A percentile compares a stretch with the other conserved stretches of the same genome.
Evolutionary conservation across 257 asterid genomes (phyloP).

Genomic region (Striga asiatica): DNA sequence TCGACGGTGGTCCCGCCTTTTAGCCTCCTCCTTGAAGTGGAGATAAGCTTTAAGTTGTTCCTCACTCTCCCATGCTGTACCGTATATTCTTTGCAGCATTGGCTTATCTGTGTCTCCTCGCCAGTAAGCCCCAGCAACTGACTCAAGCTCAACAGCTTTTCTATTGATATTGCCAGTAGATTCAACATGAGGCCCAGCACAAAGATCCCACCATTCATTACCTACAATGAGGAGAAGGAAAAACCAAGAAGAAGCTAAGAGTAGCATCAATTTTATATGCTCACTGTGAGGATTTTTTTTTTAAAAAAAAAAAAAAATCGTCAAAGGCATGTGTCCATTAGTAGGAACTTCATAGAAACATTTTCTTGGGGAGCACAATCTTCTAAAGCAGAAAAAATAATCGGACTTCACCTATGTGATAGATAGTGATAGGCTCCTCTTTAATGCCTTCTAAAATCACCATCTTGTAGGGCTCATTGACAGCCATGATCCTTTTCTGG

Average conservation of each 20-base stretch:
- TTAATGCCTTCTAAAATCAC: conserved; percentile 78
- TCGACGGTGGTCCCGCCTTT: conserved; percentile 90
- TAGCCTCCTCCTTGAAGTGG: conserved; percentile 94
- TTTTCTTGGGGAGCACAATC: not conserved
- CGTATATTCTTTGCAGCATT: conserved; percentile 94
- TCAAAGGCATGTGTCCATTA: not conserved
- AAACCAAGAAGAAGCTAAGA: not conserved
- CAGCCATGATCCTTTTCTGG: conserved; percentile 53
- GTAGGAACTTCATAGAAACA: not conserved
- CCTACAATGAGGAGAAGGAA: conserved; percentile 31
- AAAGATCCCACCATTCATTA: conserved; percentile 98
- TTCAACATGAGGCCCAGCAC: conserved; percentile 99
- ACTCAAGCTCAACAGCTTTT: conserved; percentile 86
- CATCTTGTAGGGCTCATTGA: conserved; percentile 84
- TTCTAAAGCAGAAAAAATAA: too few relatives aligned
- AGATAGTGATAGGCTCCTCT: conserved; percentile 84
- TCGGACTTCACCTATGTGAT: conserved; percentile 62
- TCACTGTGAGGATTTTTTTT: too few relatives aligned
- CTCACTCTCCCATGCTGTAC: conserved; percentile 98
- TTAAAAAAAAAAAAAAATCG: not conserved
- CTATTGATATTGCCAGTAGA: conserved; percentile 78
- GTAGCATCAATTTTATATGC: not conserved
- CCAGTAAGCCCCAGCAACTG: conserved; percentile 99
- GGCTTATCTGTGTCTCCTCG: conserved; percentile 81
- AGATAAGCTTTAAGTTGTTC: conserved; percentile 79